Conservation (phyloP, 208 protist genomes). For the Trypanosoma scelopori region DNA sequence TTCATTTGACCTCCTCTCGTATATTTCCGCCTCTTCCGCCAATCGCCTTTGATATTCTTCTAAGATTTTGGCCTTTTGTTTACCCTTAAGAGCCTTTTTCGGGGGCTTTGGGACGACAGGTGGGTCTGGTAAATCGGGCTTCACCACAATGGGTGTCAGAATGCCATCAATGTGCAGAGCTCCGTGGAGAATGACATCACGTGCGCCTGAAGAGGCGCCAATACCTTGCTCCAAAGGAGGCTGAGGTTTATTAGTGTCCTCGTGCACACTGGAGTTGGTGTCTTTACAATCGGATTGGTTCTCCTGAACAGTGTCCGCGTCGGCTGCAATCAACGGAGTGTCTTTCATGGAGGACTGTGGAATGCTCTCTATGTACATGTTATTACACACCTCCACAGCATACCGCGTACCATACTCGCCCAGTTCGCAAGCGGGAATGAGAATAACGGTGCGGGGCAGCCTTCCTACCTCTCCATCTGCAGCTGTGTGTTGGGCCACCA, state of each 20-base stretch:
- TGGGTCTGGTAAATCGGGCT: constrained; percentile 51
- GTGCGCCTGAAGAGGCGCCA: constrained; percentile 43
- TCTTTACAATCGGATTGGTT: not conserved
- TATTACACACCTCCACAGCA: constrained; percentile 42
- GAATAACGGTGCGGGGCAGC: constrained; percentile 64
- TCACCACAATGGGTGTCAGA: constrained; percentile 66
- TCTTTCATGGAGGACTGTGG: constrained; percentile 31
- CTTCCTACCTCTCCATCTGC: constrained; percentile 45
- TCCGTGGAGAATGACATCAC: constrained; percentile 50
- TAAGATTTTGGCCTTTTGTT: constrained; percentile 52
- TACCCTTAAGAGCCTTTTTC: constrained; percentile 30
- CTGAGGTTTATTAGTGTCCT: constrained; percentile 28
- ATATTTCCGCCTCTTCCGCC: constrained; percentile 56
- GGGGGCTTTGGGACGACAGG: constrained; percentile 28
- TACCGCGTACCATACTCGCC: constrained; percentile 15
- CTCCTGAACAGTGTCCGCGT: too few species aligned
- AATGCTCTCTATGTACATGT: constrained; percentile 62
- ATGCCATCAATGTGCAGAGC: constrained; percentile 54
- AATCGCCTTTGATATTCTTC: constrained; percentile 64
- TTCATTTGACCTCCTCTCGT: constrained; percentile 61
- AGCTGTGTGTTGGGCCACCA: constrained; percentile 51
- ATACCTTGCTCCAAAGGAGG: constrained; percentile 3
- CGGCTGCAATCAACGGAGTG: not conserved
- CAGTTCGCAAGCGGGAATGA: constrained; percentile 29
- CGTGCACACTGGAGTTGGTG: constrained; percentile 6